A percentile compares a stretch with the other conserved stretches of the same genome.
phyloP scores from a whole-genome alignment of 192 early-diverging fungal genomes.

The Coemansia sp. region DNA sequence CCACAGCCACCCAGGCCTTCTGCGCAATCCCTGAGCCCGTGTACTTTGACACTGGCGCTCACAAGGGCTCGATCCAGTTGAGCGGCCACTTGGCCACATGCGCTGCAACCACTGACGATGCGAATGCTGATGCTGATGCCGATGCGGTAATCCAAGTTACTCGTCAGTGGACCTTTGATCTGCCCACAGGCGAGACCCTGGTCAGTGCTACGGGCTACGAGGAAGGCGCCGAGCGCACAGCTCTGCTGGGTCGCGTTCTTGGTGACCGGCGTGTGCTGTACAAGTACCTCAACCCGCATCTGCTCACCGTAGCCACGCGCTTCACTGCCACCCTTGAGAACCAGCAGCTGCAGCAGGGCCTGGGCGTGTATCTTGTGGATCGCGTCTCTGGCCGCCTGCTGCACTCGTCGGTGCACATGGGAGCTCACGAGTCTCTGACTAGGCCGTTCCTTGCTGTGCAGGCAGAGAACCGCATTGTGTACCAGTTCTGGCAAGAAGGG shows the following conservation, averaged over 20 bases:
- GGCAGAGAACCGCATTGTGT: conserved; percentile 85
- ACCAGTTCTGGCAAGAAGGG: conserved; percentile 85
- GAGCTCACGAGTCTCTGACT: conserved; percentile 35
- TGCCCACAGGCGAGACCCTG: conserved; percentile 58
- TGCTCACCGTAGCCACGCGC: conserved; percentile 70
- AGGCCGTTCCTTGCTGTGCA: conserved; percentile 67
- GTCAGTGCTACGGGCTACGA: conserved; percentile 34
- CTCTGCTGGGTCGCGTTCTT: conserved; percentile 88
- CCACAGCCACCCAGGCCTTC: conserved; percentile 53
- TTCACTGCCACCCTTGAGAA: neutral
- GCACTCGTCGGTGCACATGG: conserved; percentile 63
- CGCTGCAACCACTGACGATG: conserved; percentile 5
- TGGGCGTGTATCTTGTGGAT: conserved; percentile 82
- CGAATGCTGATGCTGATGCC: no score
- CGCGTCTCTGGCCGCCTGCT: conserved; percentile 81
- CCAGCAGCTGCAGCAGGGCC: conserved; percentile 10
- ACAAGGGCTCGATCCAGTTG: conserved; percentile 46
- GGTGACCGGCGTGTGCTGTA: conserved; percentile 96
- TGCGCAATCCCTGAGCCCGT: conserved; percentile 54
- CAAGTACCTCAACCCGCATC: conserved; percentile 97
- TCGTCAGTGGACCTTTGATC: conserved; percentile 51
- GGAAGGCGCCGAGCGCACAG: conserved; percentile 58
- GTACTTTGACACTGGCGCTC: conserved; percentile 64
- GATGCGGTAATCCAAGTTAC: no score
- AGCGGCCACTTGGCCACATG: conserved; percentile 57